Evolutionary conservation across 2,329 filamentous ascomycete species (phyloP).

Genomic region (Hypomyces perniciosus): DNA sequence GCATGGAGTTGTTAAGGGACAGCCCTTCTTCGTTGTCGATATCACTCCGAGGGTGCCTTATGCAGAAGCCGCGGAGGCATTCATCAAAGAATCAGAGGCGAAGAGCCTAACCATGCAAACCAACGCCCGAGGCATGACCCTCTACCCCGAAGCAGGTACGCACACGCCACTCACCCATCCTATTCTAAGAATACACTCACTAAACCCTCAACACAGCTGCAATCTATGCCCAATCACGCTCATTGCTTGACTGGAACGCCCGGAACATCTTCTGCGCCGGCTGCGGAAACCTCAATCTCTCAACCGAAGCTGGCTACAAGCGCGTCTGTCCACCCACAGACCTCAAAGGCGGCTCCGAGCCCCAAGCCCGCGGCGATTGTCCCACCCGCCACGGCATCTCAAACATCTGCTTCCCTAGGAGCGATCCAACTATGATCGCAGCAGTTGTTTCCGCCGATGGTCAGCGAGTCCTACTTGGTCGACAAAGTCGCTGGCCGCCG

Average conservation of each 20-base stretch:
- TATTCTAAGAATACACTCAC: not conserved
- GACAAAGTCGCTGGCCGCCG: conserved; percentile 75
- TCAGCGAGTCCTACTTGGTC: conserved; percentile 72
- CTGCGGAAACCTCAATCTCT: conserved; percentile 78
- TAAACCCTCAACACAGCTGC: conserved; percentile 53
- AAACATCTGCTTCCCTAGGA: conserved; percentile 87
- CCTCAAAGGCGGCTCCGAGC: conserved; percentile 38
- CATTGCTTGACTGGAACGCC: conserved; percentile 88
- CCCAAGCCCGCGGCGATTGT: conserved; percentile 60
- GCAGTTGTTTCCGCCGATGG: conserved; percentile 80
- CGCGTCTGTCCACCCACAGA: conserved; percentile 71
- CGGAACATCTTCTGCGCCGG: conserved; percentile 88
- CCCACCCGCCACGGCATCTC: conserved; percentile 78
- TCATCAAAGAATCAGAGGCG: conserved; percentile 35
- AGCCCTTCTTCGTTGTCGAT: conserved; percentile 85
- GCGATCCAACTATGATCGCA: conserved; percentile 92
- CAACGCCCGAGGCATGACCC: conserved; percentile 56
- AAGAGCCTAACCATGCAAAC: conserved; percentile 61
- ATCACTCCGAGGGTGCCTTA: conserved; percentile 65
- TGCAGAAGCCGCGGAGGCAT: conserved; percentile 54
- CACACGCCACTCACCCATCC: not conserved
- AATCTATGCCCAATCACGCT: conserved; percentile 82
- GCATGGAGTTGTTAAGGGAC: conserved; percentile 68
- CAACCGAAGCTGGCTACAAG: conserved; percentile 74
- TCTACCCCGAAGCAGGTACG: conserved; percentile 57